Percentiles rank a stretch among this genome's conserved stretches.
Evolutionary conservation across 495 filamentous ascomycete genomes (phyloP).

Genomic region (Hypoxylon cercidicola): DNA sequence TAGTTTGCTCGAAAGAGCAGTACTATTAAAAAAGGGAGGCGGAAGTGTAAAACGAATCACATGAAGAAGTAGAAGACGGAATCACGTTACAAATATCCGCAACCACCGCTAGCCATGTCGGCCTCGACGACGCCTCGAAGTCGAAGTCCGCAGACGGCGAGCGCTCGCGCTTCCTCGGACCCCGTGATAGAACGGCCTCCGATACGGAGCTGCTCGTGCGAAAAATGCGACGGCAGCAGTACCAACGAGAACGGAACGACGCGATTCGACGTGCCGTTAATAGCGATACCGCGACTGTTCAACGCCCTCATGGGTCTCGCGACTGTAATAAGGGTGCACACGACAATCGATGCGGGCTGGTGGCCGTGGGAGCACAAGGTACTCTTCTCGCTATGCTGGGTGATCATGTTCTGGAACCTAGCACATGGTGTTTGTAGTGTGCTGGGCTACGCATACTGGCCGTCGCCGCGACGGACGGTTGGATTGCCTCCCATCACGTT

Average conservation of each 20-base stretch:
- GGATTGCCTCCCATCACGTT: conserved; percentile 39
- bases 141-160: conserved; percentile 38
- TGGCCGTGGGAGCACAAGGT: conserved; percentile 47
- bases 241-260: conserved; percentile 22
- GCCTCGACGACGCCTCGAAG: conserved; percentile 39
- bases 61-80: background rate
- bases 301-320: conserved; percentile 37
- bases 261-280: conserved; percentile 41
- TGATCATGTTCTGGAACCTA: conserved; percentile 41
- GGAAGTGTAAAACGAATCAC: background rate
- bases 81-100: conserved; percentile 19
- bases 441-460: conserved; percentile 43
- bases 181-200: conserved; percentile 9
- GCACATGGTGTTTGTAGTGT: conserved; percentile 32
- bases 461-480: conserved; percentile 39
- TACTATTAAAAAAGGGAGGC: background rate
- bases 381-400: conserved; percentile 41
- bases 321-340: conserved; percentile 41
- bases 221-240: conserved; percentile 33
- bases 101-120: conserved; percentile 24
- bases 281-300: conserved; percentile 39
- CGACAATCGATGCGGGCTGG: conserved; percentile 44
- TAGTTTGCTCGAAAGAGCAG: background rate
- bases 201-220: conserved; percentile 37
- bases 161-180: conserved; percentile 30